Percentiles rank a stretch among this genome's conserved stretches.
Evolutionary conservation across 495 filamentous ascomycete genomes (phyloP).

Genomic region (Neurospora pannonica): DNA sequence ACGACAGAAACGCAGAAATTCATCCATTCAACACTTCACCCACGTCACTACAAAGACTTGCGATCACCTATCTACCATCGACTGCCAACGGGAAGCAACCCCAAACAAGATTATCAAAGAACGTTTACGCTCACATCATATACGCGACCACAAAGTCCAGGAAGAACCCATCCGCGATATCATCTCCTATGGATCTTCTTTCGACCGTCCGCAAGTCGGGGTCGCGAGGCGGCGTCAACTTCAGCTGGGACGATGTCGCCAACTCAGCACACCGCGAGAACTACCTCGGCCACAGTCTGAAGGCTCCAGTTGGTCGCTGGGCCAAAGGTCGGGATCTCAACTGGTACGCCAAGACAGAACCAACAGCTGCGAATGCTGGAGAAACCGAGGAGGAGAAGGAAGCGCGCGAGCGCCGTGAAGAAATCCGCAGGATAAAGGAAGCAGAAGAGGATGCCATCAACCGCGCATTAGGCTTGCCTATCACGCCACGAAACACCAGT

Average conservation of each 20-base stretch:
- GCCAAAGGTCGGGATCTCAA: conserved; percentile 75
- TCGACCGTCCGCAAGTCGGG: conserved; percentile 88
- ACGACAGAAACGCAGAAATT: not conserved
- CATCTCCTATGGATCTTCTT: conserved; percentile 73
- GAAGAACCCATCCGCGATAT: not conserved
- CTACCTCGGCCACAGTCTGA: conserved; percentile 92
- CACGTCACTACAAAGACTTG: not conserved
- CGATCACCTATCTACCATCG: not conserved
- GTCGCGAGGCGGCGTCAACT: conserved; percentile 87
- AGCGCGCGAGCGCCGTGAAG: conserved; percentile 62
- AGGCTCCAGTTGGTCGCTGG: conserved; percentile 95
- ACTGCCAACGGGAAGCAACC: not conserved
- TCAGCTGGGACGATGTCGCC: conserved; percentile 94
- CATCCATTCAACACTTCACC: not conserved
- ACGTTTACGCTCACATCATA: not conserved
- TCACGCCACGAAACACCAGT: conserved; percentile 40
- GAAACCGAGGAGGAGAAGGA: conserved; percentile 54
- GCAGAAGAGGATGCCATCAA: conserved; percentile 87
- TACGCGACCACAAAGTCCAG: not conserved
- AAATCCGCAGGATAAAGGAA: conserved; percentile 75
- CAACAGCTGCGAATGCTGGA: conserved; percentile 29
- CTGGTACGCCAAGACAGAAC: conserved; percentile 78
- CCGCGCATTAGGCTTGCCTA: conserved; percentile 67
- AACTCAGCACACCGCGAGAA: conserved; percentile 84
- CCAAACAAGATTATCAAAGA: not conserved